Evolutionary conservation across 176 grass and related monocot genomes (phyloP), one percentile per base, ranked within the genome.

Genomic region (Carex kokanica): DNA sequence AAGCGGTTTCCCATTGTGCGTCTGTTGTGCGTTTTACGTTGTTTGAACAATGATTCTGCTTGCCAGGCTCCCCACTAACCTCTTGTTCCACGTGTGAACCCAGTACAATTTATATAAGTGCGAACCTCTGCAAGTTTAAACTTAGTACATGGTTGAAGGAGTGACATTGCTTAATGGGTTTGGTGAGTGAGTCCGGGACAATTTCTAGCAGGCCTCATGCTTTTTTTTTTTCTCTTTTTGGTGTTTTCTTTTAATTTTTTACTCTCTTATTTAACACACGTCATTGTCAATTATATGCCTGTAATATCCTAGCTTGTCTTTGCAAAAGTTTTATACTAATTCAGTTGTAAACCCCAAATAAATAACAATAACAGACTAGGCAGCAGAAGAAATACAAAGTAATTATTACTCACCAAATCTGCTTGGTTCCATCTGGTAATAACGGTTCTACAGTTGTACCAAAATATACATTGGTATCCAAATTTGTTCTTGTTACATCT

Each of bases 401-500:
- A 62, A 20, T 24, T 63, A 45, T 47, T 2, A 43, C 57, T 82
- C 57, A 60, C 34, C 38, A 45, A 64, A 65, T 60, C 3, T 82
- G 78, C 78, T 38, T 20, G 74, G 78, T 20, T 74, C 68, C 49
- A 24, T 21, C 18, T 54, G 16, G 32, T 79, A 67, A 60, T 72
- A 59, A 25, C 12, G 1, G 2, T 20, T 86, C 24, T 71, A 82
- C 83, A 24, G 16, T 74, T 86, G 9, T 53, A 64, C 45, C 21
- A 7, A 53, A 79, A 32, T 47, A 56, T 54, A 69, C 3, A 40
- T 86, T 14, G 40, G 67, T 52, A 87, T 18, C 49, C 60, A 11
- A 73, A 84, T 57, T 84, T 5, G 60, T 78, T 18, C 49, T 62
- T 51, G 47, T 63, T 64, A 29, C 49, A 81, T 4, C 79, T 53